Percentiles rank a stretch among this genome's conserved stretches.
phyloP scores from a whole-genome alignment of 2,329 filamentous ascomycete species.

The Trichoderma brevicompactum region DNA sequence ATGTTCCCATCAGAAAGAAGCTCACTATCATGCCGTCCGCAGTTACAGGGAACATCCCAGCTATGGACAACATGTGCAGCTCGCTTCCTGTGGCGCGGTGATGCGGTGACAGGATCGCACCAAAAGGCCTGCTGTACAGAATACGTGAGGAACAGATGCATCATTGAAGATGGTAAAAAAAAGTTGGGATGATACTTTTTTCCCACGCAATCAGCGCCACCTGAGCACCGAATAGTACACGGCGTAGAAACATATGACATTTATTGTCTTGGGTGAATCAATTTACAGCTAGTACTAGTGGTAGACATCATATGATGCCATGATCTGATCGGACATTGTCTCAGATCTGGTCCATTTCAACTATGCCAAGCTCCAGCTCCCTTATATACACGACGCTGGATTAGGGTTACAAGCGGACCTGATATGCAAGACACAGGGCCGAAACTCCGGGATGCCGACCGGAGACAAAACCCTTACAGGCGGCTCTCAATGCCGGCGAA shows the following conservation, averaged over 20 bases:
- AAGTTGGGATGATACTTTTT: background rate
- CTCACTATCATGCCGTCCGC: background rate
- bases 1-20: background rate
- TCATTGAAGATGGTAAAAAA: background rate
- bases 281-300: background rate
- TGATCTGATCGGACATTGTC: constrained; percentile 13
- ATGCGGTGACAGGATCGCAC: constrained; percentile 27
- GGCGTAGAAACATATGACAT: background rate
- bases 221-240: background rate
- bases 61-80: background rate
- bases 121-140: constrained; percentile 1
- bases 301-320: constrained; percentile 2
- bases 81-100: constrained; percentile 27
- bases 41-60: background rate
- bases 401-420: constrained; percentile 5
- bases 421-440: constrained; percentile 12
- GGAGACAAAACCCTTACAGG: constrained; percentile 56
- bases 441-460: background rate
- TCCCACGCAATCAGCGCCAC: background rate
- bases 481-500: constrained; percentile 76
- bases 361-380: background rate
- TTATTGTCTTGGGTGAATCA: background rate
- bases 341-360: constrained; percentile 19
- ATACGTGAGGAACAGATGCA: background rate
- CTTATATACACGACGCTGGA: constrained; percentile 10